Base-by-base conservation (phyloP, 2,329 filamentous ascomycete genomes). In the Ophiostoma montium region DNA sequence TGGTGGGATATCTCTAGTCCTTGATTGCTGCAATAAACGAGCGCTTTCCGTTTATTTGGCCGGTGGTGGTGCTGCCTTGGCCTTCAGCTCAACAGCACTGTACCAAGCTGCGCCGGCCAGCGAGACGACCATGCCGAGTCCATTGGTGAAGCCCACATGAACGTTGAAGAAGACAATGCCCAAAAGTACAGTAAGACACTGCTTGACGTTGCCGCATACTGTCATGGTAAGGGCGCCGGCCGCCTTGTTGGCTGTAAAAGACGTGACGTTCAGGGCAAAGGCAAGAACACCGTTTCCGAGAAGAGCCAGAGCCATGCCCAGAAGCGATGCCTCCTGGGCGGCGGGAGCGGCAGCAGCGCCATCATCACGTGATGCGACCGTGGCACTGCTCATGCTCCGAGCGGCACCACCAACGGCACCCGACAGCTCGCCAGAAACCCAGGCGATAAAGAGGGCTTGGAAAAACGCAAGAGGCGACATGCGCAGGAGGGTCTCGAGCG, bases 391-490 rank as follows among this genome's bases (percentile, higher is more conserved):
- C n/a, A 38, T 7, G 0, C 15, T 44, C 12, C 23, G 18, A 16
- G 44, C n/a, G 9, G 33, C 48, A 1, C 23, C 43, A 21, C 31
- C 41, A 12, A 48, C 23, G 11, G 50, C 69, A 30, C 60, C 62
- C 30, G 60, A 54, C 11, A 76, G 61, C 60, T 82, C 78, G 51
- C 76, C 76, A 15, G 67, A 71, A 30, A 69, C 63, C 48, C 65
- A 63, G 18, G 74, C 71, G 60, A 70, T 76, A 38, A 70, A 57
- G 41, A 78, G 56, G 15, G 74, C 73, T 61, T 79, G 75, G 35
- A 71, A 57, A 35, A 70, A 74, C 11, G 78, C 77, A 9, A 81
- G 67, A 1, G 76, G 78, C 12, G 74, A 77, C 73, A 80, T 76
- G 60, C 75, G 71, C 57, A 76, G 67, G n/a, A 80, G 69, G 16